Evolutionary conservation across 2,329 filamentous ascomycete species (phyloP).

Genomic region (Ophiocordyceps camponoti-rufipedis): DNA sequence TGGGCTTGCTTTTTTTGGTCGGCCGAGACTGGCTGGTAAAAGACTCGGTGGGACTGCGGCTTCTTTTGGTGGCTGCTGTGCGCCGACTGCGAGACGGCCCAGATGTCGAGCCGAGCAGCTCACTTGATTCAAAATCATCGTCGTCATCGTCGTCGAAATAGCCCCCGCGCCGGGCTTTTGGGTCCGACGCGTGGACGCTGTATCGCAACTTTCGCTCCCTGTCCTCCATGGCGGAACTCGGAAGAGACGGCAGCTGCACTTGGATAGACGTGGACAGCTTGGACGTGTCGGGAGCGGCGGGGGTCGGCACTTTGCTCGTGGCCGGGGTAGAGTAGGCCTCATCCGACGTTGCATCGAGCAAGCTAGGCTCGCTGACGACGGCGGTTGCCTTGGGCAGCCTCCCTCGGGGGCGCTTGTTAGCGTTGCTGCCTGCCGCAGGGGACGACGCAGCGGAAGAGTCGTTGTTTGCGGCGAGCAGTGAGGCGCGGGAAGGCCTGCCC

Average conservation of each 20-base stretch:
- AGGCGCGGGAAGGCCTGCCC: conserved; percentile 8
- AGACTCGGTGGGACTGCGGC: conserved; percentile 7
- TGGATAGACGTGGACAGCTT: conserved; percentile 7
- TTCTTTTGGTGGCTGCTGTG: conserved; percentile 7
- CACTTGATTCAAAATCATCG: neutral
- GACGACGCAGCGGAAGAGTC: conserved; percentile 2
- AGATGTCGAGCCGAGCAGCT: neutral
- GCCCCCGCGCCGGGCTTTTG: neutral
- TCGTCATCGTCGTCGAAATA: neutral
- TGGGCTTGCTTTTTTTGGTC: conserved; percentile 11
- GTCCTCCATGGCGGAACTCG: conserved; percentile 4
- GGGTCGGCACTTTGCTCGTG: conserved; percentile 18
- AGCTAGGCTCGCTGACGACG: conserved; percentile 12
- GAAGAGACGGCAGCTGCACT: conserved; percentile 10
- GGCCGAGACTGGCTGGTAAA: conserved; percentile 6
- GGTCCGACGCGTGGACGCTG: conserved; percentile 30
- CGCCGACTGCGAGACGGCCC: neutral
- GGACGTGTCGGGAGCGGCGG: conserved; percentile 8
- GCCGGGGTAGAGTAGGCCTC: conserved; percentile 17
- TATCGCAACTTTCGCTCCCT: conserved; percentile 12
- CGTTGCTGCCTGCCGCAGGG: neutral
- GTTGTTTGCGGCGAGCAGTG: conserved; percentile 4
- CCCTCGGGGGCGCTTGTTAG: conserved; percentile 1
- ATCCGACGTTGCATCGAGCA: conserved; percentile 12
- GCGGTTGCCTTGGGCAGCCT: conserved; percentile 6